A percentile compares a stretch with the other conserved stretches of the same genome.
Conservation (phyloP, 345 rosid genomes). For the Brassica rapa region DNA sequence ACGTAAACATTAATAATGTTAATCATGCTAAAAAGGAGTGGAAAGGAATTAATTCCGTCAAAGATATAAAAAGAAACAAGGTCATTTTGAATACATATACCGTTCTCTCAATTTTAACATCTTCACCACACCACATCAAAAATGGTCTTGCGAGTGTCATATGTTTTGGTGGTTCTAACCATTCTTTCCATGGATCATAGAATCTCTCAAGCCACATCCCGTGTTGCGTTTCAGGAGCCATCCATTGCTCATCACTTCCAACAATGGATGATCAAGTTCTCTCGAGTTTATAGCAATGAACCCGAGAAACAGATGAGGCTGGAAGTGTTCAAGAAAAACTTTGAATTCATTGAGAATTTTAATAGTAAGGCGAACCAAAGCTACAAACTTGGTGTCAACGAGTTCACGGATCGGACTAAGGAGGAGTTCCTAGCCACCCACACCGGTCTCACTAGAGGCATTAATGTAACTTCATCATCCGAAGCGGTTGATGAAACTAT, state of each 20-base stretch:
- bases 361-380: slow-evolving; percentile 39
- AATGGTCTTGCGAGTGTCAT: slow-evolving; percentile 17
- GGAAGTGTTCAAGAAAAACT: slow-evolving; percentile 38
- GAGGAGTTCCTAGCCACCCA: slow-evolving; percentile 5
- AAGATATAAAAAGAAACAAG: neutral
- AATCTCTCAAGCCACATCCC: slow-evolving; percentile 20
- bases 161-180: neutral
- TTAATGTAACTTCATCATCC: neutral
- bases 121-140: neutral
- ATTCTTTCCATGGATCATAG: slow-evolving; percentile 11
- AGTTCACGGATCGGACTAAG: neutral
- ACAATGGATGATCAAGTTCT: slow-evolving; percentile 36
- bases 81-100: slow-evolving; percentile 2
- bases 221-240: slow-evolving; percentile 1
- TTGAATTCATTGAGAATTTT: slow-evolving; percentile 42
- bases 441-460: neutral
- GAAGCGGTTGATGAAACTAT: neutral
- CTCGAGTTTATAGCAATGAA: slow-evolving; percentile 34
- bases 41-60: neutral
- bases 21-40: neutral
- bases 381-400: slow-evolving; percentile 28
- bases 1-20: neutral
- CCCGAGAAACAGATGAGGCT: slow-evolving; percentile 38
- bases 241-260: slow-evolving; percentile 21
- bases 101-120: neutral